Base-by-base conservation (phyloP, 306 rosid species). In the Vicia villosa region DNA sequence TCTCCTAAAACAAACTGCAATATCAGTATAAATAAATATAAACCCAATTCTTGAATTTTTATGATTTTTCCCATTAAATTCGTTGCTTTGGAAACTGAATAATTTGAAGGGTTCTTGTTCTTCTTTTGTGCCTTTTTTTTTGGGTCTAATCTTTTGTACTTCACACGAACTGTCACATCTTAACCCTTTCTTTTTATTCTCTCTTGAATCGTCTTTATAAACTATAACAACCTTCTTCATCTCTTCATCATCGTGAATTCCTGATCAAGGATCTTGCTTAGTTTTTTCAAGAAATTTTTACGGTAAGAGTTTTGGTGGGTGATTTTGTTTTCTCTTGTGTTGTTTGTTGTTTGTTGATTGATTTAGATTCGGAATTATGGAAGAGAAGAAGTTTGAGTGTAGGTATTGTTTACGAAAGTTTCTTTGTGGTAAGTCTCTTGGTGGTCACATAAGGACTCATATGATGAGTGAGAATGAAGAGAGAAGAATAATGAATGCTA, bases 391-490 rank as follows among this genome's bases (percentile, higher is more conserved):
- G 81, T 88, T 86, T 57, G 81, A 83, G 13, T 91, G 97, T 85
- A 91, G 80, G 84, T 88, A 74, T 81, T 91, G 97, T 81, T 51
- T 41, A 72, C 86, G 69, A 75, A 86, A 72, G 14, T 91, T 62
- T 77, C 83, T 79, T 5, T 86, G 92, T 73, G 97, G 97, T 64
- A 91, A 88, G 77, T 85, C 96, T 6, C 69, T 88, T 42, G 96
- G 97, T 30, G 94, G 93, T 11, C 91, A 86, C 83, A 88, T 90
- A 61, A 85, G 96, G 71, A 86, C 87, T 56, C 97, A 90, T 77
- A 74, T 85, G 88, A 82, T 47, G 86, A 82, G 52, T 63, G 79
- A 66, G 19, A 37, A 74, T 72, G 79, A 64, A 30, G 78, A 56
- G n/a, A 65, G 10, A 43, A 43, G 21, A 68, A 73, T 49, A 0